Evolutionary conservation across 805 yeast species (phyloP), one percentile per base, ranked within the genome.

Genomic region (Wickerhamiella parazyma): DNA sequence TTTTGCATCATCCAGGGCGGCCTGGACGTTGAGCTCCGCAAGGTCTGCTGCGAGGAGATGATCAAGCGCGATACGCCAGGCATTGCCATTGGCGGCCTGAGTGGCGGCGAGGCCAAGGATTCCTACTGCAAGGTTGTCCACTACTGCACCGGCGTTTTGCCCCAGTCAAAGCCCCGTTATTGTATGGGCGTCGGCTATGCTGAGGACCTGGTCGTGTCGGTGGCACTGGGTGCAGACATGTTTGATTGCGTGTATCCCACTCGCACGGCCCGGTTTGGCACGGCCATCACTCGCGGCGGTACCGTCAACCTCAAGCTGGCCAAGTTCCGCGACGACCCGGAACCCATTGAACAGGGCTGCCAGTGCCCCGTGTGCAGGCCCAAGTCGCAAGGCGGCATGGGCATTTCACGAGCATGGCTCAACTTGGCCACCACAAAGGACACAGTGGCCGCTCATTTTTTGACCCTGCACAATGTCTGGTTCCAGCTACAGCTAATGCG

Each of bases 101-200:
- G 68, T 12, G 71, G 71, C 1, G 71, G 71, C 8, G 71, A 67
- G 45, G 71, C 63, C 47, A 67, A 67, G 49, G 57, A 49, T 14
- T 51, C 58, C 25, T 67, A 62, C 51, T 67, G 71, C 50, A 47
- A 53, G 34, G 67, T 66, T 38, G 71, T 66, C 2, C 41, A 51
- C 8, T 51, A 55, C 2, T 67, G 71, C 46, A 67, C 71, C 0
- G 66, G 61, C 29, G 48, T 63, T 11, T 55, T 67, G 6, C 71
- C 71, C 9, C 56, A 59, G 31, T 46, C 55, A 45, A 67, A 67
- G 50, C 71, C 71, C 0, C 56, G 68, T 16, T 67, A 67, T 48
- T 65, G 68, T 50, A 67, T 67, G 71, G 71, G 71, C 12, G 69
- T 67, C 4, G 71, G 71, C 14, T 67, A 67, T 44, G 71, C 71